A percentile compares a stretch with the other conserved stretches of the same genome.
Conservation (phyloP, 495 filamentous ascomycete genomes). For the Penicillium goetzii region DNA sequence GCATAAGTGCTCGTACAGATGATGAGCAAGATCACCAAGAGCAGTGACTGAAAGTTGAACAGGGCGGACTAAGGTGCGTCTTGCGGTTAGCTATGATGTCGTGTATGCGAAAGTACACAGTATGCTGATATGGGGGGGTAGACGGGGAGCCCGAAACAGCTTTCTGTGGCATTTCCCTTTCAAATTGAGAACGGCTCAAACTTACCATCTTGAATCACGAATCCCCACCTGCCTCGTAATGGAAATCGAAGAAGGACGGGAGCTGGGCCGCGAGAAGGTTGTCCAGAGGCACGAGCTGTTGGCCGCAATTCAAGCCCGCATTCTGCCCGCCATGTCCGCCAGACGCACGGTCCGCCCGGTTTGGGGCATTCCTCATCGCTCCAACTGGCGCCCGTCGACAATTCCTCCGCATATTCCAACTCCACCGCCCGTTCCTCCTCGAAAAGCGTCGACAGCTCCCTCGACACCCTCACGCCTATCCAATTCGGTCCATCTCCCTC, state of each 20-base stretch:
- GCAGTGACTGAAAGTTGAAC: conserved; percentile 95
- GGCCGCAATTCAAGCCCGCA: conserved; percentile 7
- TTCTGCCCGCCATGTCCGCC: conserved; percentile 36
- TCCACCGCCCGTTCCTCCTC: neutral
- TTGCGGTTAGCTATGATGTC: conserved; percentile 21
- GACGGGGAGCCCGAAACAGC: conserved; percentile 3
- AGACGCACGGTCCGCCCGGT: conserved; percentile 24
- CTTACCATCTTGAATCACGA: conserved; percentile 27
- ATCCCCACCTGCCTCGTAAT: conserved; percentile 9
- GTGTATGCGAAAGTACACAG: conserved; percentile 18
- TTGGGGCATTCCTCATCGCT: neutral
- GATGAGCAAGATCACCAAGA: conserved; percentile 89
- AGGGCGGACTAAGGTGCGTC: conserved; percentile 72
- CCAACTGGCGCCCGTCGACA: neutral
- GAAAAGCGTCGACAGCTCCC: neutral
- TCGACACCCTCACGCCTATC: neutral
- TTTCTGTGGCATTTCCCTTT: neutral
- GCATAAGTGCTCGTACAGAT: conserved; percentile 95
- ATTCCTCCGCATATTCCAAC: neutral
- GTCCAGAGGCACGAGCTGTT: conserved; percentile 5
- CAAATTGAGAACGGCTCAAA: neutral
- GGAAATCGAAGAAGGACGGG: neutral
- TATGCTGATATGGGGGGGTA: conserved; percentile 15
- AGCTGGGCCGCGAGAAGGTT: neutral
- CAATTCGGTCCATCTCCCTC: conserved; percentile 5